Percentiles rank a stretch among this genome's conserved stretches.
These are phyloP conservation scores for Hypoxylon sp. DNA, from an alignment of 2,329 filamentous ascomycete species.

Conservation along the genomic window DNA sequence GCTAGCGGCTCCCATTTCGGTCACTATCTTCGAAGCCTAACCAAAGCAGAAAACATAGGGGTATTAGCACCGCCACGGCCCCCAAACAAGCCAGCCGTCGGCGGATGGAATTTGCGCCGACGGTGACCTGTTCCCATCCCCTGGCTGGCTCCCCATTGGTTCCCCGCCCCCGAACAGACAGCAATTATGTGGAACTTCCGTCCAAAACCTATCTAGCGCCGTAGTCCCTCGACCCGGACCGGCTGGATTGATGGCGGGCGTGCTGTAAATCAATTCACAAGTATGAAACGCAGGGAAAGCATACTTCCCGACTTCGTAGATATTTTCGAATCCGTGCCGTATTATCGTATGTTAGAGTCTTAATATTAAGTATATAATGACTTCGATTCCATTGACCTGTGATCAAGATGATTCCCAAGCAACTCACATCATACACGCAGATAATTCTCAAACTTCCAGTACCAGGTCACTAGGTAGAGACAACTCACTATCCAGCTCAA, in stretches of 20 bases:
- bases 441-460: not conserved
- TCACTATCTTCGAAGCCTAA: not conserved
- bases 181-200: constrained; percentile 5
- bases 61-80: constrained; percentile 7
- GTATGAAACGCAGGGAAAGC: not conserved
- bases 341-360: not conserved
- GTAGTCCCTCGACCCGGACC: not conserved
- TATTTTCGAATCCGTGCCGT: not conserved
- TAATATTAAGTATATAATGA: constrained; percentile 1
- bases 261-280: not conserved
- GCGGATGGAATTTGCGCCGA: constrained; percentile 28
- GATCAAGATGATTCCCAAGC: not conserved
- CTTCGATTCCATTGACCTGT: not conserved
- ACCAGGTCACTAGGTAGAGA: not conserved
- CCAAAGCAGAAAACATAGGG: not conserved
- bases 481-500: not conserved
- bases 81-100: constrained; percentile 2
- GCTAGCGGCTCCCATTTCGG: not conserved
- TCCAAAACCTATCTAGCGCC: not conserved
- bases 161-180: constrained; percentile 9
- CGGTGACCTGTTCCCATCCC: constrained; percentile 2
- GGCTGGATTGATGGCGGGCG: constrained; percentile 7
- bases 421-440: not conserved
- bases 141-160: not conserved
- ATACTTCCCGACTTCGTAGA: not conserved